These are phyloP conservation scores for Erythrophleum fordii DNA, from an alignment of 306 rosid species.

Conservation along the genomic window DNA sequence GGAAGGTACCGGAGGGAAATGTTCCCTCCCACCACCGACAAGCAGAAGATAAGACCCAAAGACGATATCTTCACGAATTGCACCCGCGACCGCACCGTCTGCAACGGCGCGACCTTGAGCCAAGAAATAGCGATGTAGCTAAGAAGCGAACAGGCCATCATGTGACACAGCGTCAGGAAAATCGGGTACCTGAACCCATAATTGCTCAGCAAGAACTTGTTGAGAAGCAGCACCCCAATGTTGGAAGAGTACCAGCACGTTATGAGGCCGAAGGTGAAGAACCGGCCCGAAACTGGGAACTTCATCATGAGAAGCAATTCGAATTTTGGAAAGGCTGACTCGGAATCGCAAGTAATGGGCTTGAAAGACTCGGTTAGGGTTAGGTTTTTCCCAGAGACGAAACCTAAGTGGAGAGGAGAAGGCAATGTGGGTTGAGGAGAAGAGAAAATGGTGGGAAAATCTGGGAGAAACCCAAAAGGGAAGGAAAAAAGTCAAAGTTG, in stretches of 20 bases:
- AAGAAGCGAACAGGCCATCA: constrained; percentile 53
- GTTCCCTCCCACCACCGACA: constrained; percentile 55
- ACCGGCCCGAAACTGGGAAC: constrained; percentile 30
- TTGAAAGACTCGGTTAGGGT: not conserved
- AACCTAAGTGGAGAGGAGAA: not conserved
- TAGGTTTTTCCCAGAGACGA: not conserved
- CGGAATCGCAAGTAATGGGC: not conserved
- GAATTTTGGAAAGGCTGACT: not conserved
- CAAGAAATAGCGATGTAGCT: constrained; percentile 51
- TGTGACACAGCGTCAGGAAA: constrained; percentile 52
- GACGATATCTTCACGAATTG: constrained; percentile 47
- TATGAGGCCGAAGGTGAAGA: constrained; percentile 44
- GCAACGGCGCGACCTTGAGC: constrained; percentile 48
- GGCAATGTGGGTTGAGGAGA: not conserved
- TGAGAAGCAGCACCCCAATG: constrained; percentile 52
- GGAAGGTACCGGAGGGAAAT: constrained; percentile 50
- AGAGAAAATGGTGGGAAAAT: not conserved
- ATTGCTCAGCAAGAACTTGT: constrained; percentile 55
- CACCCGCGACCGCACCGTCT: constrained; percentile 44
- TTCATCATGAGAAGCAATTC: constrained; percentile 35
- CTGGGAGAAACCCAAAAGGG: not conserved
- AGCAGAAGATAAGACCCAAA: constrained; percentile 50
- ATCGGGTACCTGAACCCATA: constrained; percentile 54
- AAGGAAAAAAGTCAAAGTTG: not conserved
- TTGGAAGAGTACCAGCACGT: constrained; percentile 50